Base-by-base conservation (phyloP, 768 basidiomycete species). In the Multifurca ochricompacta region DNA sequence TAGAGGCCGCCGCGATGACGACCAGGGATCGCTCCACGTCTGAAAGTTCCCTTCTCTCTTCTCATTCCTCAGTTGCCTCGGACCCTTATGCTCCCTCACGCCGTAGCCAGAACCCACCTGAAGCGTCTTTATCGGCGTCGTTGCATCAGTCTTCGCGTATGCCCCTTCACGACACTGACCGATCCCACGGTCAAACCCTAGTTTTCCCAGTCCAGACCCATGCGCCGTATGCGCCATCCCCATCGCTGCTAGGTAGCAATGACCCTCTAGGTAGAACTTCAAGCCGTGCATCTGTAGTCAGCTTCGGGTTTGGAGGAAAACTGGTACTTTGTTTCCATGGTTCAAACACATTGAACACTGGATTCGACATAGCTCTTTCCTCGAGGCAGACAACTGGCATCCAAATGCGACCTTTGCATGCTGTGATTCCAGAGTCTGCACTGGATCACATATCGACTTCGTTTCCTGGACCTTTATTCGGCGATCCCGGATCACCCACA, bases 241-340 rank as follows among this genome's bases (percentile, higher is more conserved):
- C 91, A 0, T 90, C 91, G 0, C 72, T 91, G 18, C 65, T 91
- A 41, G 90, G 88, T 25, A 78, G 83, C 6, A 90, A 92, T 62
- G 90, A 92, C 65, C 87, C 88, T 5, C 70, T 92, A 2, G 82
- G 84, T 27, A 79, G 90, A 40, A 82, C 85, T 5, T 74, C 82
- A 3, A 79, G 78, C 51, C 80, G 81, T 34, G 80, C 83, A 8
- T 94, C 94, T 0, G 74, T 96, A 27, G 73, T 94, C 50, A 86
- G 82, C 58, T 96, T 97, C 63, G 95, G 95, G 0, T 93, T 94
- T 63, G 92, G 92, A n/a, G 94, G 94, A 10, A 87, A 86, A 64
- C 63, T 97, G 53, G 77, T 94, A 8, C 85, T 90, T 7, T 94
- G 89, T 67, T 96, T 95, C 73, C 91, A 90, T 61, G 78, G 80